Conservation (phyloP, 352 stramenopile genomes). For the Pythium folliculosum region DNA sequence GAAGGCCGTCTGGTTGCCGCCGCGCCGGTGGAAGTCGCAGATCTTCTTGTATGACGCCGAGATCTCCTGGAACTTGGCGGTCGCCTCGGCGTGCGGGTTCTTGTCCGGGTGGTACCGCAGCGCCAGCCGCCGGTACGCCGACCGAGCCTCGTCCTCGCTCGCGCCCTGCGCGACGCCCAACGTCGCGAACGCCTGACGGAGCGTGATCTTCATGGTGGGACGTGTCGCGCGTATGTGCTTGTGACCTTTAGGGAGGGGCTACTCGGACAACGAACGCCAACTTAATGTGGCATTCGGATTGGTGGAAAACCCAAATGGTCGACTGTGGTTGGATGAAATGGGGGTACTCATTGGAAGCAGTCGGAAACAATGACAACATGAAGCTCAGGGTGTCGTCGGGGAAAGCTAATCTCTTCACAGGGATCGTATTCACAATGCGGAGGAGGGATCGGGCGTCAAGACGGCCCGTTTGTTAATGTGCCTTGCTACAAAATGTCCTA, state of each 20-base stretch:
- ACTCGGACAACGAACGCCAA: too few relatives aligned
- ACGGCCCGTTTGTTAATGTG: not conserved
- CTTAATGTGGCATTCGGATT: not conserved
- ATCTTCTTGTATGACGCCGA: conserved; percentile 72
- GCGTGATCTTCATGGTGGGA: conserved; percentile 28
- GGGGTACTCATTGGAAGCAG: too few relatives aligned
- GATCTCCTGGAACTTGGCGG: conserved; percentile 68
- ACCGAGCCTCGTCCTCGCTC: conserved; percentile 48
- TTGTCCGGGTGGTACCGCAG: conserved; percentile 77
- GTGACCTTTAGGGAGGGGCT: not conserved
- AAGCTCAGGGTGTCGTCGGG: too few relatives aligned
- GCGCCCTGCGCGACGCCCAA: conserved; percentile 48
- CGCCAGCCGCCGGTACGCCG: conserved; percentile 62
- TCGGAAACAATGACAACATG: too few relatives aligned
- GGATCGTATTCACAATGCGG: conserved; percentile 1
- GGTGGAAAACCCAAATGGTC: not conserved
- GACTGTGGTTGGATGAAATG: conserved; percentile 2
- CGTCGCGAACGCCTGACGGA: conserved; percentile 46
- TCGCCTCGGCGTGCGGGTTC: conserved; percentile 55
- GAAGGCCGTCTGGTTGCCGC: conserved; percentile 19
- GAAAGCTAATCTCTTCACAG: too few relatives aligned
- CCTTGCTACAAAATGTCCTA: conserved; percentile 11
- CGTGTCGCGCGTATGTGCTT: not conserved
- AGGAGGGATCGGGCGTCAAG: not conserved
- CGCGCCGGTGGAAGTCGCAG: conserved; percentile 48